Evolutionary conservation across 768 basidiomycete genomes (phyloP).

Genomic region (Pisolithus microcarpus): DNA sequence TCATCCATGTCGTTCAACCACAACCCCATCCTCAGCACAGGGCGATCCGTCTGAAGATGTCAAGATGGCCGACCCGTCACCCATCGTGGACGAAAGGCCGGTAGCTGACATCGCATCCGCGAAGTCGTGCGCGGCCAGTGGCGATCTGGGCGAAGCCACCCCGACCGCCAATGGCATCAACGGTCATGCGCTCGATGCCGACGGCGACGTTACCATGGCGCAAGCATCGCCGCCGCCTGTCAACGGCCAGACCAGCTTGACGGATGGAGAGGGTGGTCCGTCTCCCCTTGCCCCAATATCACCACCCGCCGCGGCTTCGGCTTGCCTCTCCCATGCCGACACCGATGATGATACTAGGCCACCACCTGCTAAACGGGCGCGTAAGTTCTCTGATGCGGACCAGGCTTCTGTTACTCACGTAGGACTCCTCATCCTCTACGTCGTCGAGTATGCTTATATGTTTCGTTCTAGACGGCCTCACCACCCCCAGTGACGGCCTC

Average conservation of each 20-base stretch:
- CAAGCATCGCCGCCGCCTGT: slow-evolving; percentile 8
- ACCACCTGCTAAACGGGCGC: slow-evolving; percentile 77
- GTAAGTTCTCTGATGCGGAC: slow-evolving; percentile 72
- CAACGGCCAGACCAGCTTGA: slow-evolving; percentile 18
- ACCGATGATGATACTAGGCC: slow-evolving; percentile 46
- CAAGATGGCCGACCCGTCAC: slow-evolving; percentile 40
- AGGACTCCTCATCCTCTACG: slow-evolving; percentile 35
- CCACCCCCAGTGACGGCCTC: no score
- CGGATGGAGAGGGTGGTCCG: slow-evolving; percentile 8
- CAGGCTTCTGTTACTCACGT: slow-evolving; percentile 69
- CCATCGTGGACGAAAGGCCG: slow-evolving; percentile 4
- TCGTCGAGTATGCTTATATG: slow-evolving; percentile 50
- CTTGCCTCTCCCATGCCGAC: slow-evolving; percentile 23
- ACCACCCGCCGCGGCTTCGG: slow-evolving; percentile 27
- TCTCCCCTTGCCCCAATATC: slow-evolving; percentile 29
- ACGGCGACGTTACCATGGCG: slow-evolving; percentile 29
- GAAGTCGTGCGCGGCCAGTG: slow-evolving; percentile 5
- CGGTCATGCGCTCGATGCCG: slow-evolving; percentile 16
- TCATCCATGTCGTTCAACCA: slow-evolving; percentile 37
- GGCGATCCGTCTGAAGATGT: slow-evolving; percentile 46
- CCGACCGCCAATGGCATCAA: slow-evolving; percentile 26
- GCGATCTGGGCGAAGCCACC: slow-evolving; percentile 14
- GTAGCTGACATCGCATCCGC: slow-evolving; percentile 9
- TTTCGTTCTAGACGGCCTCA: slow-evolving; percentile 58
- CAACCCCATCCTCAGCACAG: slow-evolving; percentile 40